Percentiles rank a stretch among this genome's conserved stretches.
Evolutionary conservation across 345 rosid genomes (phyloP).

Genomic region (Luvunga scandens): DNA sequence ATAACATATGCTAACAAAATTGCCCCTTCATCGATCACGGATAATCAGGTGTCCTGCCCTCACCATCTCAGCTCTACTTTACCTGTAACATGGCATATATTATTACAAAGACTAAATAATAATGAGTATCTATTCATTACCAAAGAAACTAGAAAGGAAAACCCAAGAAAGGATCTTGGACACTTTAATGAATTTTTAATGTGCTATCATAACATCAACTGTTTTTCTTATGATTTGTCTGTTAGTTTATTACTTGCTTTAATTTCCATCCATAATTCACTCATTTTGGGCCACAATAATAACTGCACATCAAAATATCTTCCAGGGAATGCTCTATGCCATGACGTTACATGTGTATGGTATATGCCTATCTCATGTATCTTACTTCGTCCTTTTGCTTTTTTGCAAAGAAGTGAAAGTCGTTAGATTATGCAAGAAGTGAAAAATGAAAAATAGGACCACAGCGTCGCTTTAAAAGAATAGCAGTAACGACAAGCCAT

Average conservation of each 20-base stretch:
- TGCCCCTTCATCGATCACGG: slow-evolving; percentile 8
- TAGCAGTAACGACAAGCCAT: not conserved
- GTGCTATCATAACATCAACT: slow-evolving; percentile 19
- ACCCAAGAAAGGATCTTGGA: not conserved
- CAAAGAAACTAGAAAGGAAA: not conserved
- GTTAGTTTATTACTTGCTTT: slow-evolving; percentile 12
- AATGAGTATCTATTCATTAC: not conserved
- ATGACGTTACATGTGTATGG: not conserved
- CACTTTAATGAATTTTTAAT: slow-evolving; percentile 5
- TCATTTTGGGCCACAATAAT: slow-evolving; percentile 33
- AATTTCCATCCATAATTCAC: slow-evolving; percentile 12
- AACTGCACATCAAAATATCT: slow-evolving; percentile 26
- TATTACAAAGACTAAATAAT: not conserved
- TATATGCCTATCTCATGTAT: not conserved
- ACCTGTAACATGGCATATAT: slow-evolving; percentile 26
- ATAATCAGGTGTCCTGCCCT: not conserved
- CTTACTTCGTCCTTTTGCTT: not conserved
- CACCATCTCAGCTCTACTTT: not conserved
- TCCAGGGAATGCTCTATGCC: not conserved
- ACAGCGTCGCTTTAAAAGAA: not conserved
- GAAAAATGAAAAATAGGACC: not conserved
- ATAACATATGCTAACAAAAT: slow-evolving; percentile 6
- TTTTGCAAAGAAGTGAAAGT: not conserved
- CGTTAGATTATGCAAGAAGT: not conserved
- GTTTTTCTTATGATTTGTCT: slow-evolving; percentile 35